phyloP scores from a whole-genome alignment of 2,329 filamentous ascomycete species.

The Hypoxylon sp. region DNA sequence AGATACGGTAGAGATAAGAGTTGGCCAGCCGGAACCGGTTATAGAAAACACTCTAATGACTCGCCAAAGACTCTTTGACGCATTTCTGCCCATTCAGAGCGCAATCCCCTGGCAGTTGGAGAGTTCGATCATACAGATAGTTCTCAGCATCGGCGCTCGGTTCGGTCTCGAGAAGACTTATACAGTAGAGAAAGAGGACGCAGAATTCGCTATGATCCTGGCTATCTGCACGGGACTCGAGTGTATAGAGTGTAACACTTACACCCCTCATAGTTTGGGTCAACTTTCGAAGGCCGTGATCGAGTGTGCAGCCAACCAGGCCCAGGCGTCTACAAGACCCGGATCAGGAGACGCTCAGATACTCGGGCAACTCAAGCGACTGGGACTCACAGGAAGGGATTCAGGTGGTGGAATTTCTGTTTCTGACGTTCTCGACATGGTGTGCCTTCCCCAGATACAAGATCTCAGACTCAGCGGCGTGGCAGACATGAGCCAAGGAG shows the following conservation, averaged over 20 bases:
- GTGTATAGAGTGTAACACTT: neutral
- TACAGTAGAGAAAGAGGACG: neutral
- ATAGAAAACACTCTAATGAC: neutral
- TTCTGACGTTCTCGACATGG: constrained; percentile 14
- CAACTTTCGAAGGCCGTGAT: neutral
- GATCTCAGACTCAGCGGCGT: constrained; percentile 3
- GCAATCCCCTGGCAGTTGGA: neutral
- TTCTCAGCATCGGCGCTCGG: neutral
- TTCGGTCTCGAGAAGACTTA: no score
- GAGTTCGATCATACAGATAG: neutral
- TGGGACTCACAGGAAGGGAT: neutral
- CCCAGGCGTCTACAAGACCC: neutral
- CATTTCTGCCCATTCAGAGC: neutral
- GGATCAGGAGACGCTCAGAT: neutral
- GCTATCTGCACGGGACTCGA: constrained; percentile 14
- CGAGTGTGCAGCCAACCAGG: neutral
- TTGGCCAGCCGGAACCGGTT: neutral
- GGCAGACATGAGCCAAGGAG: neutral
- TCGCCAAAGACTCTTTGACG: neutral
- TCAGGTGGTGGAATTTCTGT: neutral
- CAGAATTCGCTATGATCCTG: constrained; percentile 15
- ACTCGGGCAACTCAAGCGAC: neutral
- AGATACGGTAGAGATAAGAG: no score
- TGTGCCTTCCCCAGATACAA: constrained; percentile 16
- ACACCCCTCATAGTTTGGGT: constrained; percentile 10